A percentile compares a stretch with the other conserved stretches of the same genome.
Conservation (phyloP, 202 grass and related monocot genomes). For the Carex sylvatica region DNA sequence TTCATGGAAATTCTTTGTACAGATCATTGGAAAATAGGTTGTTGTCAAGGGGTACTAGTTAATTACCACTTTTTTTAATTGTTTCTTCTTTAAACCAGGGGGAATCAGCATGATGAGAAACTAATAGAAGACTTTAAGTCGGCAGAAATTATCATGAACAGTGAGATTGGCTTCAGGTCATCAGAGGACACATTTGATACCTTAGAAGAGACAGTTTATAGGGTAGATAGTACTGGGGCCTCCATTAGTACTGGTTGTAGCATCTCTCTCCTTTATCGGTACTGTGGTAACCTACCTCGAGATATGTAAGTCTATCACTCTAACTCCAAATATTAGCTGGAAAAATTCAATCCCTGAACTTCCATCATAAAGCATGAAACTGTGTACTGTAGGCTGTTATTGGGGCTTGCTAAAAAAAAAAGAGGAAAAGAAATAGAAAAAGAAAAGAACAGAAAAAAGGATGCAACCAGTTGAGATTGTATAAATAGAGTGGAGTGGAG, state of each 20-base stretch:
- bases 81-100: constrained; percentile 42
- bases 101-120: constrained; percentile 65
- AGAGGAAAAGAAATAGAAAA: neutral
- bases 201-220: constrained; percentile 66
- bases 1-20: neutral
- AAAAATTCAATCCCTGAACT: neutral
- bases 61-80: neutral
- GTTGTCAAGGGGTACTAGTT: neutral
- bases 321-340: neutral
- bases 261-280: constrained; percentile 77
- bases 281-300: constrained; percentile 81
- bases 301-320: constrained; percentile 57
- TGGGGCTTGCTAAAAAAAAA: neutral
- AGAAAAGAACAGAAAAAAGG: neutral
- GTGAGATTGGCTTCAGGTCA: constrained; percentile 61
- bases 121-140: constrained; percentile 58
- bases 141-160: constrained; percentile 84
- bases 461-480: neutral
- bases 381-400: neutral
- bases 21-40: neutral
- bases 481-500: neutral
- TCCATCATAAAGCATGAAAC: neutral
- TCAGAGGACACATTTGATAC: constrained; percentile 78
- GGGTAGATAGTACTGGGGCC: constrained; percentile 67
- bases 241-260: constrained; percentile 79